Evolutionary conservation across 176 grass and related monocot species (phyloP).

Genomic region (Oryza brachyantha): DNA sequence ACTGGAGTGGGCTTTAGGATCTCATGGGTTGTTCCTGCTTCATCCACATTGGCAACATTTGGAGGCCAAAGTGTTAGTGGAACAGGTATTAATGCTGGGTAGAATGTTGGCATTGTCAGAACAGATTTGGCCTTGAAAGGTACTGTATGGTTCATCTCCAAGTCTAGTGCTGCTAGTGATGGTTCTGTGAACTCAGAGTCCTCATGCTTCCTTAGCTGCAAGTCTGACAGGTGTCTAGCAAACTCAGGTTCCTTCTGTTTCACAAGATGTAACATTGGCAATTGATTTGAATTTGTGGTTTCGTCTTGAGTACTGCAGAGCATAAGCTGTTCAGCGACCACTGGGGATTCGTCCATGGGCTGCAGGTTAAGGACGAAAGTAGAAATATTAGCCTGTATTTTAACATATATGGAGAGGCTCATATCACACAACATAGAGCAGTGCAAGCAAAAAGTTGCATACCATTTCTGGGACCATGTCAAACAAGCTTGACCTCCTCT

Average conservation of each 20-base stretch:
- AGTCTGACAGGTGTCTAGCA: slow-evolving; percentile 23
- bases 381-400: slow-evolving; percentile 9
- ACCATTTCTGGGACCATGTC: slow-evolving; percentile 86
- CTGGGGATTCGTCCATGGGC: slow-evolving; percentile 45
- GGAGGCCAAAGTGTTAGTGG: slow-evolving; percentile 48
- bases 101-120: slow-evolving; percentile 36
- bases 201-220: slow-evolving; percentile 41
- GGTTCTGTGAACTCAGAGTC: slow-evolving; percentile 35
- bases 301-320: slow-evolving; percentile 35
- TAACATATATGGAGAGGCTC: not conserved
- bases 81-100: slow-evolving; percentile 46
- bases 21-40: slow-evolving; percentile 37
- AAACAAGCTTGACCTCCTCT: slow-evolving; percentile 88
- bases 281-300: slow-evolving; percentile 34
- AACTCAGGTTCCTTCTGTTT: slow-evolving; percentile 49
- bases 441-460: slow-evolving; percentile 1
- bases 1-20: slow-evolving; percentile 67
- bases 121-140: slow-evolving; percentile 20
- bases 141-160: slow-evolving; percentile 30
- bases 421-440: not conserved
- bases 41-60: slow-evolving; percentile 39
- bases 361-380: slow-evolving; percentile 29
- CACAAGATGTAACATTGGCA: slow-evolving; percentile 40
- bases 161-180: slow-evolving; percentile 9
- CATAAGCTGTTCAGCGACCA: slow-evolving; percentile 29